phyloP scores from a whole-genome alignment of 2,329 filamentous ascomycete genomes.

The Fusarium coicis region DNA sequence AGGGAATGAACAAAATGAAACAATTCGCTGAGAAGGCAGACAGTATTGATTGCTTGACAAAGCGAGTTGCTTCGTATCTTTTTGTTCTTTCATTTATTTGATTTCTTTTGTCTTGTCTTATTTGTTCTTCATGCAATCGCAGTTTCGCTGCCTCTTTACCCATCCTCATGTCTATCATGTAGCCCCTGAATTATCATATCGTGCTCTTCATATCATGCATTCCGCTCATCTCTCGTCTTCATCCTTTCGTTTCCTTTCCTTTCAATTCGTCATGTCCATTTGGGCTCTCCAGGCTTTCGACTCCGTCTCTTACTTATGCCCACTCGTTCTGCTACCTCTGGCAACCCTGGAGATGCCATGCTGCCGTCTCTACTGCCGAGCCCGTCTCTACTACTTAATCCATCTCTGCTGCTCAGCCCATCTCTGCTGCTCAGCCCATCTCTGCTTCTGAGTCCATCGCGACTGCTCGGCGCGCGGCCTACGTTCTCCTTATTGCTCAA shows the following conservation, averaged over 20 bases:
- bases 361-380: constrained; percentile 18
- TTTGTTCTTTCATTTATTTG: constrained; percentile 10
- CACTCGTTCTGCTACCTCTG: constrained; percentile 25
- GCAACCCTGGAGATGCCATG: constrained; percentile 23
- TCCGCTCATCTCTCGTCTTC: not conserved
- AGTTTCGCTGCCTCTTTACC: constrained; percentile 4
- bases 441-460: constrained; percentile 39
- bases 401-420: constrained; percentile 29
- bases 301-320: constrained; percentile 41
- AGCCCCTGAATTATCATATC: constrained; percentile 10
- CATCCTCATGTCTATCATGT: constrained; percentile 27
- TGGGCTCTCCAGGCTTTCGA: constrained; percentile 43
- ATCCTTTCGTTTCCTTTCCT: not conserved
- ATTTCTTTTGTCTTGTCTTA: constrained; percentile 4
- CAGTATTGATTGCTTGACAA: not conserved
- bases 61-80: constrained; percentile 20
- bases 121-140: constrained; percentile 8
- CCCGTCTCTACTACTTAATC: constrained; percentile 27
- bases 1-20: not conserved
- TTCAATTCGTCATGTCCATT: constrained; percentile 37
- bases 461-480: constrained; percentile 40
- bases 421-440: constrained; percentile 41
- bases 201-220: constrained; percentile 26
- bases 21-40: not conserved
- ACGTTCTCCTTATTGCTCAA: constrained; percentile 54